Base-by-base conservation (phyloP, 352 stramenopile species). In the Pythium plurisporium region DNA sequence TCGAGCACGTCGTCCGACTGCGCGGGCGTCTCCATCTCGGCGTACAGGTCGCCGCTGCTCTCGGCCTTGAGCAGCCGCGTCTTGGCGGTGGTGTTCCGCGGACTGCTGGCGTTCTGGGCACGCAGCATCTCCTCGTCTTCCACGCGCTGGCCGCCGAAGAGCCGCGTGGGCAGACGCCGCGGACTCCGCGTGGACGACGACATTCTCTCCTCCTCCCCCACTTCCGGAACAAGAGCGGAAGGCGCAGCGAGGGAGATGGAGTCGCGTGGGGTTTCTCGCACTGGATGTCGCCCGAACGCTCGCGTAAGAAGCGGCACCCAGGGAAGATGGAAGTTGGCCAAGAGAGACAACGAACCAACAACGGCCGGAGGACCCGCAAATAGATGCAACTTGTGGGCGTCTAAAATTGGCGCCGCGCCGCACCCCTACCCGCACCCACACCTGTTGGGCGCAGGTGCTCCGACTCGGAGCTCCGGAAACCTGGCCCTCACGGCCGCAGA, bases 101-200 rank as follows among this genome's bases (percentile, higher is more conserved):
- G 63, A 69, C 25, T 62, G 19, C 48, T 68, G 62, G 52, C 63
- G 53, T 46, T 57, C 23, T 68, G 30, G 23, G 52, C 26, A 20
- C 69, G 65, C 23, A 85, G 54, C 38, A 73, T 55, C 30, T 73
- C 65, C 19, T 86, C 61, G 65, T 86, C 73, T 46, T 87, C 74
- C 12, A 82, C 72, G 44, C 74, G 69, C 52, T 62, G 66, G 25
- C 73, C 73, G 53, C 72, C 74, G 26, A 84, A 88, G 22, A 82
- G 49, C 25, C 78, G 77, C 48, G 37, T 53, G 1, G 42, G 50
- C 26, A 55, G 60, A 58, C 66, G 66, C 43, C 57, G 65, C 45
- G 69, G 69, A 61, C 62, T 70, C 44, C 33, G 38, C 38, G 26
- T 26, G 30, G 55, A 57, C 36, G 41, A 50, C 25, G 51, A 55